Conservation (phyloP, 257 asterid species). For the Plectranthus barbatus region DNA sequence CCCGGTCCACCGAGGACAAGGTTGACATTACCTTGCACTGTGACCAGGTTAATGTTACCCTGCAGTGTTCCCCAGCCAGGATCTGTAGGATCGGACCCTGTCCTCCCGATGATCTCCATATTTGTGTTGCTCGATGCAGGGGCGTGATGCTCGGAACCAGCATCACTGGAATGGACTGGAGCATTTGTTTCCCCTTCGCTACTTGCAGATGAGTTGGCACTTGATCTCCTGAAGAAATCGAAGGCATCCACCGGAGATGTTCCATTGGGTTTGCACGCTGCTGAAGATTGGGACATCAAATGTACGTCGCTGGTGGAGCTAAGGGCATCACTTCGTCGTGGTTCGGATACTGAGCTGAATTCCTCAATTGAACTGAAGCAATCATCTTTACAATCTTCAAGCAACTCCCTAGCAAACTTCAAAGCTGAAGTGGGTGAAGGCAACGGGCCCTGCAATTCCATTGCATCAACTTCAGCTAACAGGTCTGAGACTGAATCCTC, state of each 20-base stretch:
- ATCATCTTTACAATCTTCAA: constrained; percentile 40
- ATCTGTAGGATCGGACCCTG: constrained; percentile 23
- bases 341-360: constrained; percentile 26
- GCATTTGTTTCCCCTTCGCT: constrained; percentile 71
- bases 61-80: constrained; percentile 21
- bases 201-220: constrained; percentile 66
- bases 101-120: constrained; percentile 30
- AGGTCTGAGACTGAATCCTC: constrained; percentile 76
- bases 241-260: constrained; percentile 25
- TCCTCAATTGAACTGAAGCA: constrained; percentile 56
- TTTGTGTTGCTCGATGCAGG: constrained; percentile 25
- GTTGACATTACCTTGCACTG: constrained; percentile 57
- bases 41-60: constrained; percentile 54
- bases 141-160: constrained; percentile 42
- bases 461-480: constrained; percentile 76
- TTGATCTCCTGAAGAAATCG: constrained; percentile 43
- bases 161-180: constrained; percentile 27
- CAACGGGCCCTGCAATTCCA: constrained; percentile 41
- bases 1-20: constrained; percentile 53
- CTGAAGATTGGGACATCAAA: constrained; percentile 17
- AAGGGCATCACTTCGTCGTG: constrained; percentile 32
- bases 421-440: constrained; percentile 49
- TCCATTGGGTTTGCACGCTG: constrained; percentile 12
- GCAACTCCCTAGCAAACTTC: constrained; percentile 39
- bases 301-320: constrained; percentile 41